These are phyloP conservation scores for Pterula multifida DNA, from an alignment of 1,284 basidiomycete species.

Conservation along the genomic window DNA sequence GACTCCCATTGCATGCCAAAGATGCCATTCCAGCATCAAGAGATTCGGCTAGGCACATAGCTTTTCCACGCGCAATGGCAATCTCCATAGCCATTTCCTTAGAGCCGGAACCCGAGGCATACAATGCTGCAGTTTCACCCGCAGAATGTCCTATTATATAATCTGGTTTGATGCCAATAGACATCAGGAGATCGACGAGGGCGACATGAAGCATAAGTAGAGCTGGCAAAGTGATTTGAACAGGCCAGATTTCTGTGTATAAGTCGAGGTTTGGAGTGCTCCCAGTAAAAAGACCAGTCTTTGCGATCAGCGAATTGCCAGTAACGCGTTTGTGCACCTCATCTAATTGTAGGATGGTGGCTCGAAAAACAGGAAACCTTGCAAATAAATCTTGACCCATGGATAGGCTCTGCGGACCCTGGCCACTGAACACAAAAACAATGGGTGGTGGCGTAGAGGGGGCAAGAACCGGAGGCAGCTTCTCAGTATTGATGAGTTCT, in stretches of 20 bases:
- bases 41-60: conserved; percentile 21
- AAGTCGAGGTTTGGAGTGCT: conserved; percentile 4
- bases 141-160: conserved; percentile 28
- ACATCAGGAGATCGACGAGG: conserved; percentile 24
- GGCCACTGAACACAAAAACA: conserved; percentile 28
- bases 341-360: conserved; percentile 24
- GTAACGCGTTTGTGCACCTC: conserved; percentile 15
- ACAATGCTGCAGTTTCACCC: conserved; percentile 30
- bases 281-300: conserved; percentile 19
- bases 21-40: conserved; percentile 30
- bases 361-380: conserved; percentile 21
- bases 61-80: conserved; percentile 23
- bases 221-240: conserved; percentile 24
- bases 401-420: conserved; percentile 27
- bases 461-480: conserved; percentile 15
- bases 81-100: conserved; percentile 27
- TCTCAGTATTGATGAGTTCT: conserved; percentile 4
- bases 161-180: conserved; percentile 23
- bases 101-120: conserved; percentile 27
- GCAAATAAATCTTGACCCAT: conserved; percentile 29
- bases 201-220: conserved; percentile 32
- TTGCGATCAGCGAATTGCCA: conserved; percentile 21
- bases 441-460: conserved; percentile 17
- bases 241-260: conserved; percentile 15
- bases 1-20: conserved; percentile 18